A percentile compares a stretch with the other conserved stretches of the same genome.
These are phyloP conservation scores for Quercus phellos DNA, from an alignment of 331 rosid species.

Conservation along the genomic window DNA sequence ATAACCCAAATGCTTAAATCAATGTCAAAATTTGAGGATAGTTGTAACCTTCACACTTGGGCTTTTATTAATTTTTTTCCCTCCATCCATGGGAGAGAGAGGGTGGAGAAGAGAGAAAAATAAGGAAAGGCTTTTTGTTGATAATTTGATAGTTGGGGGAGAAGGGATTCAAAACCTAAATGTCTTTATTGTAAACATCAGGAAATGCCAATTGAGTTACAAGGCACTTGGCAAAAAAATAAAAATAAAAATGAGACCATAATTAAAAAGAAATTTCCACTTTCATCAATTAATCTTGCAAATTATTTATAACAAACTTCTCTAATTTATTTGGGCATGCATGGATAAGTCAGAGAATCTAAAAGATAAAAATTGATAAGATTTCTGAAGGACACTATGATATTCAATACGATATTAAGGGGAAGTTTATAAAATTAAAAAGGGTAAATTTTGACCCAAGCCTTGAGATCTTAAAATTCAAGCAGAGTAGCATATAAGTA, in stretches of 20 bases:
- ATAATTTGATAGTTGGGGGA: too few species aligned
- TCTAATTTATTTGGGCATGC: neutral
- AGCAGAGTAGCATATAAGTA: slow-evolving; percentile 17
- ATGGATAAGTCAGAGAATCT: neutral
- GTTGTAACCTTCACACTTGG: too few species aligned
- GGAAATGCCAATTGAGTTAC: too few species aligned
- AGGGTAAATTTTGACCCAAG: neutral
- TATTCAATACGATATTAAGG: neutral
- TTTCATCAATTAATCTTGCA: neutral
- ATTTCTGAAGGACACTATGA: neutral
- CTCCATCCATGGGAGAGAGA: neutral
- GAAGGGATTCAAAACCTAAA: too few species aligned
- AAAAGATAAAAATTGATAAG: neutral
- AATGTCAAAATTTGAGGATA: neutral
- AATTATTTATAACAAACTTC: neutral
- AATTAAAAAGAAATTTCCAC: neutral
- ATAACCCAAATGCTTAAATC: neutral
- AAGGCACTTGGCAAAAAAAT: too few species aligned
- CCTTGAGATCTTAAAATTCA: neutral
- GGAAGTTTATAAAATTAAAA: neutral
- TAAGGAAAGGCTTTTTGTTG: too few species aligned
- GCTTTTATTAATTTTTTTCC: neutral
- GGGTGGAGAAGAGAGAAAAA: neutral
- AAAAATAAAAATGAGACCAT: too few species aligned
- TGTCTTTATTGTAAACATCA: too few species aligned